phyloP scores from a whole-genome alignment of 2,329 filamentous ascomycete genomes.

The Penicillium capsulatum region DNA sequence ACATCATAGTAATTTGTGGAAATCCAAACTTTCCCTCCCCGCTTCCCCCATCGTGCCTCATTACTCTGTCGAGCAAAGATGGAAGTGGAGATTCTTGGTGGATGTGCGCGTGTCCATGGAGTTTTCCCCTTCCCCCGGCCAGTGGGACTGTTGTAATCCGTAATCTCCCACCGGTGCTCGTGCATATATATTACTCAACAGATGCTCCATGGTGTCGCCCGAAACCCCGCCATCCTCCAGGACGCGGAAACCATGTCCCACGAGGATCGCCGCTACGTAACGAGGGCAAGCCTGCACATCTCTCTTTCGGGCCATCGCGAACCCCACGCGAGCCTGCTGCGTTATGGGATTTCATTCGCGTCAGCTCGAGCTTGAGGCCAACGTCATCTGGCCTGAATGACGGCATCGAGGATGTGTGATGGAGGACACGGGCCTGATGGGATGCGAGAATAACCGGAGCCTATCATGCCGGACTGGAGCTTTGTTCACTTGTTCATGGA shows the following conservation, averaged over 20 bases:
- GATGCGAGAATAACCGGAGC: conserved; percentile 6
- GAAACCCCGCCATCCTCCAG: background rate
- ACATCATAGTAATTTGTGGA: background rate
- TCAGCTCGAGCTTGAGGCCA: conserved; percentile 1
- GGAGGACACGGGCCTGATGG: too few species aligned
- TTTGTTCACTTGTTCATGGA: too few species aligned
- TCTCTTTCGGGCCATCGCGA: conserved; percentile 14
- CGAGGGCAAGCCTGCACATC: conserved; percentile 14
- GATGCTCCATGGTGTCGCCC: too few species aligned
- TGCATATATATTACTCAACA: background rate
- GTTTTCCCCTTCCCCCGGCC: background rate
- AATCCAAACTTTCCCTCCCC: background rate
- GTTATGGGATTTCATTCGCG: conserved; percentile 12
- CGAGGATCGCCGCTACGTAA: conserved; percentile 14
- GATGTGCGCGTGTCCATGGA: background rate
- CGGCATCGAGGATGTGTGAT: conserved; percentile 1
- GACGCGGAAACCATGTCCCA: background rate
- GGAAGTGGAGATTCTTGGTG: background rate
- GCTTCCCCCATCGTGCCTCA: conserved; percentile 4
- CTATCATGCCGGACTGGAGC: conserved; percentile 6
- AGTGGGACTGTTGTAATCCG: too few species aligned
- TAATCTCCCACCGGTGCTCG: too few species aligned
- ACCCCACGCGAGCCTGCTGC: conserved; percentile 11
- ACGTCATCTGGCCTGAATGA: conserved; percentile 9
- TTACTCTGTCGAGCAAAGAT: conserved; percentile 8